A percentile compares a stretch with the other conserved stretches of the same genome.
Evolutionary conservation across 2,329 filamentous ascomycete species (phyloP).

Genomic region (Microcyclosporella mali): DNA sequence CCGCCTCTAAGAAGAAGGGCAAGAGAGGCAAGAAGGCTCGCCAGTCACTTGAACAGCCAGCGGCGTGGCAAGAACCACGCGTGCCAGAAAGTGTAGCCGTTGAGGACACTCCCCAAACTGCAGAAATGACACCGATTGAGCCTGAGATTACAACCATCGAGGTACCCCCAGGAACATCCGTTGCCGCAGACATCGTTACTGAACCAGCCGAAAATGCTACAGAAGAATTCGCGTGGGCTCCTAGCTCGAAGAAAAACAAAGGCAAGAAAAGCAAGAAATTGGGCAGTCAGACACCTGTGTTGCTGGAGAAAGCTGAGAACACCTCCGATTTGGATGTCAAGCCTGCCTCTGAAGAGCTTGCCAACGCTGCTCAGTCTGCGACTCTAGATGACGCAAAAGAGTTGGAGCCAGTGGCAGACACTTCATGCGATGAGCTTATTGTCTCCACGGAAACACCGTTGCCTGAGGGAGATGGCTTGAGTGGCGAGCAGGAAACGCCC

Average conservation of each 20-base stretch:
- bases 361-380: neutral
- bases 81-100: neutral
- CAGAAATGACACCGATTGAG: neutral
- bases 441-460: too few relatives aligned
- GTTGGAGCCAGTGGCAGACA: neutral
- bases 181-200: neutral
- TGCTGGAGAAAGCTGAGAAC: neutral
- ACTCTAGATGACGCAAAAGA: neutral
- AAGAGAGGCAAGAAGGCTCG: conserved; percentile 9
- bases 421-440: neutral
- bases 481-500: too few relatives aligned
- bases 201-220: conserved; percentile 2
- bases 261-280: conserved; percentile 10
- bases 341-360: neutral
- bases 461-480: too few relatives aligned
- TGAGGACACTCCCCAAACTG: neutral
- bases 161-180: neutral
- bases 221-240: conserved; percentile 6
- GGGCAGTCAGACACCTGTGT: neutral
- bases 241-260: conserved; percentile 17
- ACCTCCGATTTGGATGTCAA: neutral
- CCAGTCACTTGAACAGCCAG: neutral
- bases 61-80: neutral
- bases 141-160: neutral
- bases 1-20: conserved; percentile 15